Base-by-base conservation (phyloP, 495 filamentous ascomycete species). In the Tuber microsphaerosporum region DNA sequence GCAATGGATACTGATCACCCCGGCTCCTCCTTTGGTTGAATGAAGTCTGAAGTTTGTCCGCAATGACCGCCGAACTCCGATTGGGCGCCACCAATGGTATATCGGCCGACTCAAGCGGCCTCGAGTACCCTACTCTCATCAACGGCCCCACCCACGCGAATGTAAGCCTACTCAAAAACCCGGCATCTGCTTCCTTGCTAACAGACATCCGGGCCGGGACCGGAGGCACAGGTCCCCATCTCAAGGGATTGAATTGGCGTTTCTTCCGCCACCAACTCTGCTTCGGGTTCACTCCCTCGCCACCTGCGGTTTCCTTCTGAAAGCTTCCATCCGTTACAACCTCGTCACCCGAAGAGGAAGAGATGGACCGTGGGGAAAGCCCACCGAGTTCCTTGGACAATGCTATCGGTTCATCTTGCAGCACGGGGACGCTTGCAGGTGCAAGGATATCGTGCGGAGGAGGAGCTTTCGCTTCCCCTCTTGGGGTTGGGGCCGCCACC, bases 71-170 rank as follows among this genome's bases (percentile, higher is more conserved):
- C 56, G 91, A 90, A n/a, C 88, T 85, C 61, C 94, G 87, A 74
- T 91, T 83, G 0, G 94, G 94, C 77, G 97, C 97, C 70, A 97
- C 91, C 1, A 85, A 86, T 90, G 94, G 97, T 74, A 98, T 89
- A 82, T 98, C 94, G 81, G 91, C 91, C 48, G 90, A 84, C 78
- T 97, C 92, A 10, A 98, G 87, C 19, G 90, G 89, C 16, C 94
- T 90, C 81, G 93, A 88, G 83, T 97, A 98, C 26, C 94, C 94
- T 70, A 87, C 89, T 77, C 74, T 84, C 91, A 93, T 93, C 72
- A 93, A 74, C 0, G 90, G 88, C 2, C 87, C 86, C 83, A 92
- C 89, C 91, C 91, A 93, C 78, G 88, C 85, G 79, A 92, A 92
- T 4, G 88, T 89, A 48, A 91, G 78, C 72, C 80, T 80, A 81